Conservation (phyloP, 495 filamentous ascomycete species). For the Geoglossum glabrum region DNA sequence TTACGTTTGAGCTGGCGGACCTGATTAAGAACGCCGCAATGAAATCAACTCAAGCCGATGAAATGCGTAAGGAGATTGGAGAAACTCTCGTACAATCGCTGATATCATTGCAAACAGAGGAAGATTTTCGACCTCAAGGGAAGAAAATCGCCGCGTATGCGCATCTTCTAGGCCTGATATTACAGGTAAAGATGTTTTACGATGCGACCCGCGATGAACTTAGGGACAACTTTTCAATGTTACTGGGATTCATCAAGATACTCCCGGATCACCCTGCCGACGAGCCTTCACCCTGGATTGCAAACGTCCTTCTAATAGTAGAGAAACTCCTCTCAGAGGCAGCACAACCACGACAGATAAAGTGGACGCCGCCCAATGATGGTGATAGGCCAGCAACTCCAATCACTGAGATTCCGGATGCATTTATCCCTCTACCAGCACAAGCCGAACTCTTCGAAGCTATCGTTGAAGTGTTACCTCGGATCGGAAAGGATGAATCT, state of each 20-base stretch:
- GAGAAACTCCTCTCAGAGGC: constrained; percentile 82
- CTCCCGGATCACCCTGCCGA: constrained; percentile 43
- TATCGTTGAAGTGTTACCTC: constrained; percentile 62
- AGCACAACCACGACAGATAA: constrained; percentile 52
- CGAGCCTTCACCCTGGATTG: constrained; percentile 75
- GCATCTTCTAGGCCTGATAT: constrained; percentile 72
- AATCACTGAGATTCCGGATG: constrained; percentile 36
- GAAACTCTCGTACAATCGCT: constrained; percentile 70
- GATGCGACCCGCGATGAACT: constrained; percentile 51
- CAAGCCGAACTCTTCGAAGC: constrained; percentile 50
- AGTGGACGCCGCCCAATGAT: constrained; percentile 40
- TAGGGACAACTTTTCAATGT: constrained; percentile 52
- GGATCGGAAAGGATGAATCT: constrained; percentile 67
- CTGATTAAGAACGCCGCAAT: constrained; percentile 59
- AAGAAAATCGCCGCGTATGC: constrained; percentile 86
- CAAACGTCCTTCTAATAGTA: constrained; percentile 70
- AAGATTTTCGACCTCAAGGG: constrained; percentile 44
- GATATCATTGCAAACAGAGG: constrained; percentile 59
- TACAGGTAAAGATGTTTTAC: constrained; percentile 70
- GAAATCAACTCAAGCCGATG: constrained; percentile 42
- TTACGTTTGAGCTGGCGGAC: constrained; percentile 81
- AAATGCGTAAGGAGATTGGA: constrained; percentile 53
- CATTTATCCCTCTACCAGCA: constrained; percentile 42
- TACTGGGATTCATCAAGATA: constrained; percentile 65
- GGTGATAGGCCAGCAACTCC: constrained; percentile 22